These are phyloP conservation scores for Protea cynaroides DNA, from an alignment of 164 flowering plant genomes.

Conservation along the genomic window DNA sequence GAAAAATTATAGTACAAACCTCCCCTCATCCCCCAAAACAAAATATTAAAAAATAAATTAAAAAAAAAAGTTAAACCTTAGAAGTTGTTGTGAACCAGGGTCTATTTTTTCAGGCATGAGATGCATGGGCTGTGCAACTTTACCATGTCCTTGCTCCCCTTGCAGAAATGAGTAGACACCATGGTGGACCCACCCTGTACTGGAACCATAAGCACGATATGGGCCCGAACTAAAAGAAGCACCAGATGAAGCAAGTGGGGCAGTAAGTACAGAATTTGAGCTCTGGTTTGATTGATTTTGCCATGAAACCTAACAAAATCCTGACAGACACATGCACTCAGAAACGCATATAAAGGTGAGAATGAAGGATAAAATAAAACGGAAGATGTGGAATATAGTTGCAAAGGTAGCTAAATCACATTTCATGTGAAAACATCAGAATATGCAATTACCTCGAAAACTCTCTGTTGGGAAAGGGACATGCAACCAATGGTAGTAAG, in stretches of 20 bases:
- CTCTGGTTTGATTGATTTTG: slow-evolving; percentile 77
- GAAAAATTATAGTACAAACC: not conserved
- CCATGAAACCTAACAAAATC: slow-evolving; percentile 90
- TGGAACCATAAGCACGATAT: slow-evolving; percentile 40
- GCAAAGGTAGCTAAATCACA: slow-evolving; percentile 1
- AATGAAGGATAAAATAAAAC: not conserved
- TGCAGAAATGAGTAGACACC: slow-evolving; percentile 42
- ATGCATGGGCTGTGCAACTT: slow-evolving; percentile 50
- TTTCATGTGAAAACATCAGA: not conserved
- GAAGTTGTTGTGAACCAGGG: slow-evolving; percentile 32
- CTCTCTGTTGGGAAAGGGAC: slow-evolving; percentile 83
- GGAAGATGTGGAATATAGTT: not conserved
- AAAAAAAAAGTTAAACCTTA: slow-evolving; percentile 37
- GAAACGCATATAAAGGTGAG: not conserved
- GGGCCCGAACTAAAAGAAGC: slow-evolving; percentile 35
- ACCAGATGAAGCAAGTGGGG: slow-evolving; percentile 40
- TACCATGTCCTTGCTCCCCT: slow-evolving; percentile 38
- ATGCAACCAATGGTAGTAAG: slow-evolving; percentile 87
- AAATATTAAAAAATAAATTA: not conserved
- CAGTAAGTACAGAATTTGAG: slow-evolving; percentile 45
- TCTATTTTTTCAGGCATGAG: slow-evolving; percentile 58
- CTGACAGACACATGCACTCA: slow-evolving; percentile 28
- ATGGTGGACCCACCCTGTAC: slow-evolving; percentile 46
- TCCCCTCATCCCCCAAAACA: too few relatives aligned
- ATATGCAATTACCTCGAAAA: slow-evolving; percentile 66